Conservation (phyloP, 768 basidiomycete genomes). For the Psilocybe sp. region DNA sequence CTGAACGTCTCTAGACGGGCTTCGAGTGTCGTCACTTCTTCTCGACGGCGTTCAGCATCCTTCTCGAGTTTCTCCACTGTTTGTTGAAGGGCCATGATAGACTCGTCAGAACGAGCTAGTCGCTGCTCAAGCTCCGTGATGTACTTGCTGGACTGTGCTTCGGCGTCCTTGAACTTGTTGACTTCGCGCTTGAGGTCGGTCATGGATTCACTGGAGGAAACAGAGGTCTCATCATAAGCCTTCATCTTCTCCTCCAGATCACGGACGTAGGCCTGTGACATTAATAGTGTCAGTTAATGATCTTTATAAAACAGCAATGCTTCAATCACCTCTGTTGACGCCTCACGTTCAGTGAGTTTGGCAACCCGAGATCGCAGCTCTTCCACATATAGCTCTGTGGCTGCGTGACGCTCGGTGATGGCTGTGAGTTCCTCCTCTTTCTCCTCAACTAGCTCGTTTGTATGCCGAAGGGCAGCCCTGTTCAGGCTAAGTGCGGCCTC, state of each 20-base stretch:
- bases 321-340: slow-evolving; percentile 79
- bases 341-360: slow-evolving; percentile 85
- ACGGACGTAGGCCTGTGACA: slow-evolving; percentile 77
- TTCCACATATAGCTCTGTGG: slow-evolving; percentile 83
- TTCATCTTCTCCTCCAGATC: slow-evolving; percentile 94
- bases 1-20: slow-evolving; percentile 65
- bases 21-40: slow-evolving; percentile 71
- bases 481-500: slow-evolving; percentile 90
- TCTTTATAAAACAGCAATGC: neutral
- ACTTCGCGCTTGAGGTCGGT: slow-evolving; percentile 85
- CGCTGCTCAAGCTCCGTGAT: slow-evolving; percentile 85
- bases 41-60: slow-evolving; percentile 71
- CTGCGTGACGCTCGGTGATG: slow-evolving; percentile 66
- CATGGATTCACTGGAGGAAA: slow-evolving; percentile 75
- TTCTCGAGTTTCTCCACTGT: slow-evolving; percentile 75
- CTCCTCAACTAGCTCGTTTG: slow-evolving; percentile 91
- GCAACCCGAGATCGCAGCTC: slow-evolving; percentile 78
- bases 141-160: slow-evolving; percentile 71
- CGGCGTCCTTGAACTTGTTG: slow-evolving; percentile 69
- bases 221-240: slow-evolving; percentile 73
- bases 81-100: slow-evolving; percentile 62
- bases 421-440: slow-evolving; percentile 77
- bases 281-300: neutral
- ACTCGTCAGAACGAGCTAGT: slow-evolving; percentile 75
- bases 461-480: slow-evolving; percentile 81